A percentile compares a stretch with the other conserved stretches of the same genome.
Evolutionary conservation across 2,329 filamentous ascomycete genomes (phyloP).

Genomic region (Incumbomyces delicatus): DNA sequence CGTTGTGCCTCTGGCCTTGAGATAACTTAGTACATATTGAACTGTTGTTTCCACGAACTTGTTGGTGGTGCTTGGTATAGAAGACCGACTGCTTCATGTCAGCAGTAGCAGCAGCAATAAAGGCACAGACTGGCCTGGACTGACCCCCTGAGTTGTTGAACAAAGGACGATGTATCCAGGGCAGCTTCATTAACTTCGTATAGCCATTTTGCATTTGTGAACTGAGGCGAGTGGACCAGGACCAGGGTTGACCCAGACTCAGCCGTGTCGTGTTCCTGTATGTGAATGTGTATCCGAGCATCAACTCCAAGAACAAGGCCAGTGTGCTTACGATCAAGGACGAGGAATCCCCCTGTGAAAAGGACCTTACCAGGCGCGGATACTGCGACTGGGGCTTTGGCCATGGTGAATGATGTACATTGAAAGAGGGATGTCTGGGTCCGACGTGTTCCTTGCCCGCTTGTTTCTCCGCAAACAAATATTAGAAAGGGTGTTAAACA

Average conservation of each 20-base stretch:
- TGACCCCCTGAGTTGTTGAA: conserved; percentile 52
- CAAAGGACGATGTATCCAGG: neutral
- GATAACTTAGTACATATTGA: conserved; percentile 78
- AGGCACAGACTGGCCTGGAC: conserved; percentile 28
- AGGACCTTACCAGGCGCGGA: conserved; percentile 96
- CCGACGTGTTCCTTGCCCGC: no score
- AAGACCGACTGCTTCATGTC: neutral
- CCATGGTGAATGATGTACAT: neutral
- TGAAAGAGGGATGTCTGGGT: no score
- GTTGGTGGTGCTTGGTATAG: conserved; percentile 42
- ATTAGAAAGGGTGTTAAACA: no score
- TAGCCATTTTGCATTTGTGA: conserved; percentile 74
- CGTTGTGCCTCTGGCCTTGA: conserved; percentile 41
- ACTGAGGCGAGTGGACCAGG: conserved; percentile 85
- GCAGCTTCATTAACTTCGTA: conserved; percentile 53
- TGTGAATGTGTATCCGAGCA: conserved; percentile 52
- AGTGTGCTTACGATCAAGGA: conserved; percentile 78
- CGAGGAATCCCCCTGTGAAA: conserved; percentile 86
- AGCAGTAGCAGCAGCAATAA: neutral
- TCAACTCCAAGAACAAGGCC: conserved; percentile 59
- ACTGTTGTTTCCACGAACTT: conserved; percentile 89
- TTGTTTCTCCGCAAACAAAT: no score
- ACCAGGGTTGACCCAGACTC: conserved; percentile 35
- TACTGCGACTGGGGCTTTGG: conserved; percentile 42
- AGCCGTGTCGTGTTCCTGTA: conserved; percentile 35